Evolutionary conservation across 495 filamentous ascomycete species (phyloP).

Genomic region (Pyrenula aspistea): DNA sequence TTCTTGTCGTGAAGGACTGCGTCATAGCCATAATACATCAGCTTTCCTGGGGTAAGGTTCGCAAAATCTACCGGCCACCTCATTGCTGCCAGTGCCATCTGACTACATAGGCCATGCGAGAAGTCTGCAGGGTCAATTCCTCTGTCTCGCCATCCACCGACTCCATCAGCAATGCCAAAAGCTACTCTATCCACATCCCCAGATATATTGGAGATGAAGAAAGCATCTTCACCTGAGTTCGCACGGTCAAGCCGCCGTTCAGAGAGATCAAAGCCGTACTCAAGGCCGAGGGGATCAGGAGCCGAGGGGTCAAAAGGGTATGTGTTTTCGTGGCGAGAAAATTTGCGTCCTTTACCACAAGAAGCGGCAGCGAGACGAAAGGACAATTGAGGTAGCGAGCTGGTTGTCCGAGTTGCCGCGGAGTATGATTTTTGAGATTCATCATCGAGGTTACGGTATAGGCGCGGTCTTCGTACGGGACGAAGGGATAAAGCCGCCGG

Average conservation of each 20-base stretch:
- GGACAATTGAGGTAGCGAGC: constrained; percentile 20
- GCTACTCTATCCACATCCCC: constrained; percentile 46
- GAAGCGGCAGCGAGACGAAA: constrained; percentile 44
- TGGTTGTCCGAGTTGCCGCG: constrained; percentile 1
- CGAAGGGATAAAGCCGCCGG: background rate
- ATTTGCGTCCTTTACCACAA: constrained; percentile 65
- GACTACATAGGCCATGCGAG: constrained; percentile 83
- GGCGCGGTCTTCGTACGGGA: background rate
- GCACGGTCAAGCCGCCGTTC: constrained; percentile 36
- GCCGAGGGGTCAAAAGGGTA: constrained; percentile 64
- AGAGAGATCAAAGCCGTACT: constrained; percentile 28
- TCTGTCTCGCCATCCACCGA: constrained; percentile 86
- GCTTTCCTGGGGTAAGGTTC: constrained; percentile 46
- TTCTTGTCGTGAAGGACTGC: constrained; percentile 57
- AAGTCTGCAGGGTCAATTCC: constrained; percentile 92
- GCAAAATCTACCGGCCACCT: constrained; percentile 25
- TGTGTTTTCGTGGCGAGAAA: constrained; percentile 55
- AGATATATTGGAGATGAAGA: constrained; percentile 67
- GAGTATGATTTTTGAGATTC: background rate
- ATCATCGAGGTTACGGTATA: background rate
- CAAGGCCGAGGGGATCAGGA: constrained; percentile 36
- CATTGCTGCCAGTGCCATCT: constrained; percentile 69
- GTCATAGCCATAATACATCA: constrained; percentile 79
- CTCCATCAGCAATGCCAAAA: constrained; percentile 85
- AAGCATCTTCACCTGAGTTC: constrained; percentile 86